Base-by-base conservation (phyloP, 2,329 filamentous ascomycete genomes). In the Monilinia fructigena region DNA sequence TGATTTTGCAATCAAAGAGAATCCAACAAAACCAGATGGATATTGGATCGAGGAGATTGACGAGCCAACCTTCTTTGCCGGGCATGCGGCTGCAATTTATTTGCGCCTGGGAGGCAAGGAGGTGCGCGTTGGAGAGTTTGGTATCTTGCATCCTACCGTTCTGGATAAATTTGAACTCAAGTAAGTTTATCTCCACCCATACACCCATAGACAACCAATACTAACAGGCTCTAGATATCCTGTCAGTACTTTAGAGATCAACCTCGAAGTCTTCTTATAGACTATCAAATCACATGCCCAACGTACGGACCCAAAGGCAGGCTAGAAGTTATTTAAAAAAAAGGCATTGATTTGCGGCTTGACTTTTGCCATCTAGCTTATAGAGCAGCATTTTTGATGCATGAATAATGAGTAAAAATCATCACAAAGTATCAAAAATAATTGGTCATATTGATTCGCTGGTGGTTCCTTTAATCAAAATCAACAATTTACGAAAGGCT, bases 31-130 rank as follows among this genome's bases (percentile, higher is more conserved):
- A 72, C 82, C 86, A 55, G 84, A 92, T 73, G 88, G 89, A 26
- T 99, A 99, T 81, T 98, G 92, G 90, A 95, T 98, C 73, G 89
- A 97, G 79, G 92, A 96, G 79, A 86, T 96, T 68, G 86, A 96
- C 73, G 92, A 97, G 76, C 83, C 90, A 2, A 97, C 93, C 53
- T 99, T 96, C 83, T 94, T 99, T 80, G 82, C 87, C 52, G 95
- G 94, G 53, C 92, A 97, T 76, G 90, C 92, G 20, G 95, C 95
- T 12, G 89, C 91, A 58, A 89, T 99, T 69, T 90, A 90, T 77
- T 81, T 96, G 68, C 87, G 90, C 63, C 79, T 94, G 40, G 85
- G 80, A 47, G 92, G 90, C 67, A 90, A 93, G 82, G 85, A 89
- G 70, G 81, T 85, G 68, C 85, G 89, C 63, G 91, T 99, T 74